Evolutionary conservation across 805 yeast genomes (phyloP).

Genomic region (Nakazawaea peltata): DNA sequence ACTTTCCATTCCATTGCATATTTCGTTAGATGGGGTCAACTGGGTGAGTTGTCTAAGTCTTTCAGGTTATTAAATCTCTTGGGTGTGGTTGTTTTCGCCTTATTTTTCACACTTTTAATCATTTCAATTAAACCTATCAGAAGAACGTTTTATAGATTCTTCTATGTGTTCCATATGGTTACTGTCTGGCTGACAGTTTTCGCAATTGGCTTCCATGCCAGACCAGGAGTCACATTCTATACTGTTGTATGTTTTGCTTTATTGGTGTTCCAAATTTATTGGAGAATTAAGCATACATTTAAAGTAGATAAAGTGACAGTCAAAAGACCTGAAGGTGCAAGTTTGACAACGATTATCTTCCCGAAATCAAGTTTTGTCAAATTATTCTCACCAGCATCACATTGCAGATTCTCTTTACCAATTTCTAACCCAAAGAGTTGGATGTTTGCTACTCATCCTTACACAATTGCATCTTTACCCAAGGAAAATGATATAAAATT

Average conservation of each 20-base stretch:
- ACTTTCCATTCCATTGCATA: conserved; percentile 48
- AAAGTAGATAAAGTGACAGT: conserved; percentile 15
- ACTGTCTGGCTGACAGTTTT: conserved; percentile 37
- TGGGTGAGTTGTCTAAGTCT: conserved; percentile 27
- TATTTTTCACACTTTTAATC: conserved; percentile 28
- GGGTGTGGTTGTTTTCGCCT: conserved; percentile 39
- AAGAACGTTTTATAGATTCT: conserved; percentile 37
- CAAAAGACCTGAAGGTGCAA: conserved; percentile 16
- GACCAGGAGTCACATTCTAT: conserved; percentile 51
- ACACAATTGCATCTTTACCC: conserved; percentile 43
- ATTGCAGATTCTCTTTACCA: conserved; percentile 38
- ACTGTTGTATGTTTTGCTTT: conserved; percentile 21
- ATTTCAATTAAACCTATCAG: conserved; percentile 45
- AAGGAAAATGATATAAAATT: conserved; percentile 32
- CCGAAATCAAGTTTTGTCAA: conserved; percentile 16
- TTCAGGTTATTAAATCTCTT: conserved; percentile 34
- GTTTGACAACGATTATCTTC: conserved; percentile 15
- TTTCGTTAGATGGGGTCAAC: conserved; percentile 36
- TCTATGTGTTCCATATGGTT: conserved; percentile 50
- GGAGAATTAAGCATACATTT: conserved; percentile 20
- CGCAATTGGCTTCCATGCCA: conserved; percentile 51
- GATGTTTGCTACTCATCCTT: conserved; percentile 61
- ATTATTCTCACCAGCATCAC: conserved; percentile 45
- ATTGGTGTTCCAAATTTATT: conserved; percentile 28
- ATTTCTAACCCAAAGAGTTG: conserved; percentile 32